These are phyloP conservation scores for Adenanthera pavonina DNA, from an alignment of 306 rosid species.

Conservation along the genomic window DNA sequence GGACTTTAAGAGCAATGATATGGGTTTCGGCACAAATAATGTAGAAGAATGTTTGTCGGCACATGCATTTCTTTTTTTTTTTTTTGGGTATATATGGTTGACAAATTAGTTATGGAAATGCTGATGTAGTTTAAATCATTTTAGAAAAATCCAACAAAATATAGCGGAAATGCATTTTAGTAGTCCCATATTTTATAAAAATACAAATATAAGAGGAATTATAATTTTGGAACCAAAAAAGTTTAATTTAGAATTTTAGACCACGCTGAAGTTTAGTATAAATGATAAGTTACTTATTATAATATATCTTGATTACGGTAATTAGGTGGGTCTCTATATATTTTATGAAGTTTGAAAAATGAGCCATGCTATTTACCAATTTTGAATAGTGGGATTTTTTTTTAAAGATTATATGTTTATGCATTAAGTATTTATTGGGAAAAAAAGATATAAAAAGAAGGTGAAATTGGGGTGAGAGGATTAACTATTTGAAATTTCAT, in stretches of 20 bases:
- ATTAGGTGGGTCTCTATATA: no score
- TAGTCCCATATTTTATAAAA: no score
- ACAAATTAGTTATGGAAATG: no score
- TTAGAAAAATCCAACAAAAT: no score
- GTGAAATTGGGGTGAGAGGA: not conserved
- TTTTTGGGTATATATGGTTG: no score
- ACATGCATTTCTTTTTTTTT: not conserved
- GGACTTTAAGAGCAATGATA: not conserved
- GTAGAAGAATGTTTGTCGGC: no score
- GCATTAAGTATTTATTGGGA: not conserved
- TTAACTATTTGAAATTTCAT: not conserved
- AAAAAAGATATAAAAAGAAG: not conserved
- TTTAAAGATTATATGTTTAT: not conserved
- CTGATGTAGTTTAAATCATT: no score
- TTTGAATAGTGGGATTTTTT: not conserved
- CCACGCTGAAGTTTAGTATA: no score
- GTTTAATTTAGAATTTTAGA: no score
- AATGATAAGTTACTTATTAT: not conserved
- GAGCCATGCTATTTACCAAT: not conserved
- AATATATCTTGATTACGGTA: not conserved
- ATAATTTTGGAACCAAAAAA: no score
- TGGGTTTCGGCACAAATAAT: not conserved
- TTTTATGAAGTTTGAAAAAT: not conserved
- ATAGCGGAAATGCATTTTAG: no score
- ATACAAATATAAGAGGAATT: no score